phyloP scores from a whole-genome alignment of 169 alveolate species.

The Perkinsus marinus region DNA sequence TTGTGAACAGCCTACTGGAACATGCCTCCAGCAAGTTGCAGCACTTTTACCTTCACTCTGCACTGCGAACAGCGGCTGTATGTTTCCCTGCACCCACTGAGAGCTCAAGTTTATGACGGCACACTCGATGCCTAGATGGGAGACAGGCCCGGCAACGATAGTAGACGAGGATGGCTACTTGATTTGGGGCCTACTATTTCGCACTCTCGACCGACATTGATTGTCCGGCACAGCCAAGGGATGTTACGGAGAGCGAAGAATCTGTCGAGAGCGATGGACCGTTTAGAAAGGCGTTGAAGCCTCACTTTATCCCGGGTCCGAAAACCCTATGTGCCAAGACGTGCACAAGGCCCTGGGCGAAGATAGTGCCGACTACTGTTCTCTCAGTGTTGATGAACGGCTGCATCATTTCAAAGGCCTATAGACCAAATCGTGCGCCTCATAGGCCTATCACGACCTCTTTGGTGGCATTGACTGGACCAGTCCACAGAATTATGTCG shows the following conservation, averaged over 20 bases:
- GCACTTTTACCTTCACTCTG: neutral
- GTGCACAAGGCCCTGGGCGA: neutral
- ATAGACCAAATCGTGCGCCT: neutral
- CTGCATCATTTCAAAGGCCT: neutral
- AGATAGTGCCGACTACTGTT: neutral
- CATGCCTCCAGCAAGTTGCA: neutral
- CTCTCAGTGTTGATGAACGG: neutral
- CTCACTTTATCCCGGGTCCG: neutral
- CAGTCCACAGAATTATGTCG: neutral
- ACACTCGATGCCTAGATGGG: neutral
- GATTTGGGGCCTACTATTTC: neutral
- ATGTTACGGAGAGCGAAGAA: slow-evolving; percentile 17
- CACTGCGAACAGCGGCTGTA: neutral
- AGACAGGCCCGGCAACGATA: neutral
- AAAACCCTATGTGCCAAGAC: neutral
- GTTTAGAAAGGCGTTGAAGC: too few species aligned
- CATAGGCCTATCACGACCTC: neutral
- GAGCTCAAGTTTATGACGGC: neutral
- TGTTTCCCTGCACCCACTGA: neutral
- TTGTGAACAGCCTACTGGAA: neutral
- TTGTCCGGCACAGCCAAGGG: slow-evolving; percentile 13
- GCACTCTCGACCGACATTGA: neutral
- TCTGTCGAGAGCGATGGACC: neutral
- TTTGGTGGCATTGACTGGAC: neutral
- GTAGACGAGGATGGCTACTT: neutral